A percentile compares a stretch with the other conserved stretches of the same genome.
Conservation (phyloP, 345 rosid genomes). For the Populus euphratica region DNA sequence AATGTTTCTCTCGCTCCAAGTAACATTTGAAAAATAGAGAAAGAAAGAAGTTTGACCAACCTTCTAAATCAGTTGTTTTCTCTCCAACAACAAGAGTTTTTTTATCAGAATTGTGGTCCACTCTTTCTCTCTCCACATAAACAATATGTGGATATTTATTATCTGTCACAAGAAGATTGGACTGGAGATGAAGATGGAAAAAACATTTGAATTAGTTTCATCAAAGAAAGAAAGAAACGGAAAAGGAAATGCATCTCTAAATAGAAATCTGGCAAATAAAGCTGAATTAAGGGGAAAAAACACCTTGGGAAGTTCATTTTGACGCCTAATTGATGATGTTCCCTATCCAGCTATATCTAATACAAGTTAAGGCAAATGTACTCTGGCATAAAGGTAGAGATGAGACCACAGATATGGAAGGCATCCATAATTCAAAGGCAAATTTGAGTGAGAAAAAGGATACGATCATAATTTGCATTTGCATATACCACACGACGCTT, state of each 20-base stretch:
- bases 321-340: slow-evolving; percentile 86
- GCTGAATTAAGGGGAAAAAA: background rate
- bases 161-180: slow-evolving; percentile 57
- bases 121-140: slow-evolving; percentile 41
- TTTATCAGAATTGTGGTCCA: slow-evolving; percentile 16
- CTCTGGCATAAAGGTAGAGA: slow-evolving; percentile 2
- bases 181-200: slow-evolving; percentile 32
- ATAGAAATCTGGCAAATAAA: background rate
- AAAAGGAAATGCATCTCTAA: background rate
- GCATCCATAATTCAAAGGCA: slow-evolving; percentile 11
- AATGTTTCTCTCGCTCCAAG: background rate
- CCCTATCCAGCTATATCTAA: slow-evolving; percentile 93
- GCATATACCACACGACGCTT: slow-evolving; percentile 92
- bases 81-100: slow-evolving; percentile 38
- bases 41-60: slow-evolving; percentile 33
- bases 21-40: background rate
- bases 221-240: too few relatives aligned
- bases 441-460: slow-evolving; percentile 40
- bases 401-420: slow-evolving; percentile 2
- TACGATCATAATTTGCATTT: slow-evolving; percentile 82
- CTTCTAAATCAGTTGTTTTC: slow-evolving; percentile 62
- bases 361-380: slow-evolving; percentile 41
- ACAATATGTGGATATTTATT: slow-evolving; percentile 82
- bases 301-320: slow-evolving; percentile 82
- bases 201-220: background rate